These are phyloP conservation scores for Borovskyia barvae DNA, from an alignment of 208 protist genomes.

Conservation along the genomic window DNA sequence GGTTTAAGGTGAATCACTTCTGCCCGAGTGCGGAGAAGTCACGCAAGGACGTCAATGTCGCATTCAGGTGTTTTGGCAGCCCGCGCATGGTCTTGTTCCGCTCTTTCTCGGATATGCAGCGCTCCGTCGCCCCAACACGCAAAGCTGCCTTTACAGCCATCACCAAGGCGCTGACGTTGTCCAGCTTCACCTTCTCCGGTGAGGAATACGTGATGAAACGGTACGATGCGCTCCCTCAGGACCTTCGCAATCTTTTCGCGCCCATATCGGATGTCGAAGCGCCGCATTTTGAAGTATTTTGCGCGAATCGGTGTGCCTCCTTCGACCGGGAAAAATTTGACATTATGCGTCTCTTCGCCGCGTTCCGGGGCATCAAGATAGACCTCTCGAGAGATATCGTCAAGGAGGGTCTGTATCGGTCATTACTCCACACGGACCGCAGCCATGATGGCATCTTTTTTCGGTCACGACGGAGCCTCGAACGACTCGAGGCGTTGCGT, in stretches of 20 bases:
- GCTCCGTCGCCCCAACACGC: constrained; percentile 59
- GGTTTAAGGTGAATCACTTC: constrained; percentile 17
- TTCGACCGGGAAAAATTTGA: constrained; percentile 52
- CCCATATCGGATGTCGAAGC: constrained; percentile 68
- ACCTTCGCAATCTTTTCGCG: constrained; percentile 42
- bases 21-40: neutral
- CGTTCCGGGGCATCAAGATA: constrained; percentile 51
- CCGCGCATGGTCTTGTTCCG: constrained; percentile 71
- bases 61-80: constrained; percentile 11
- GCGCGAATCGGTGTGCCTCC: constrained; percentile 45
- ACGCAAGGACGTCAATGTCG: neutral
- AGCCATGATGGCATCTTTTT: constrained; percentile 61
- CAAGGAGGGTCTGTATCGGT: constrained; percentile 36
- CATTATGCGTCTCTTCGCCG: constrained; percentile 61
- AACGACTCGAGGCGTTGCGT: constrained; percentile 28
- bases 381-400: constrained; percentile 4
- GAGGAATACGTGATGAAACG: constrained; percentile 22
- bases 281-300: constrained; percentile 66
- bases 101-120: constrained; percentile 85
- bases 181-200: constrained; percentile 18
- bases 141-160: constrained; percentile 40
- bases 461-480: constrained; percentile 49
- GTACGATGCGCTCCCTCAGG: constrained; percentile 33
- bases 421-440: constrained; percentile 47
- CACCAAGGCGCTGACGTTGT: constrained; percentile 27